Evolutionary conservation across 768 basidiomycete species (phyloP), one percentile per base, ranked within the genome.

Genomic region (Podaxis carcinomalis): DNA sequence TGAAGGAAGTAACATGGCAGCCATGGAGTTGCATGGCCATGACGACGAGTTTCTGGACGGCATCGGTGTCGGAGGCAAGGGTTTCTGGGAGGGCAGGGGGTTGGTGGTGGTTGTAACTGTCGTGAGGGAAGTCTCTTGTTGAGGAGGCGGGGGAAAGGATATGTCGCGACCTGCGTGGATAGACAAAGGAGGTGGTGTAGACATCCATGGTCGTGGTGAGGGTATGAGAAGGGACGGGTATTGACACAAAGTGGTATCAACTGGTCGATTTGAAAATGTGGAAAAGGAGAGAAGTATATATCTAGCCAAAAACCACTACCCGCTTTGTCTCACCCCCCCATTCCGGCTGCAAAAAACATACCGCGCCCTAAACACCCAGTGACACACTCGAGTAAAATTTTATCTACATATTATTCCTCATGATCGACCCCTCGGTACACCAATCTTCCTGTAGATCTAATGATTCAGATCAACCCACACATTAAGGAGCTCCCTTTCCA

Each of bases 141-240:
- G 87, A 82, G 57, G 83, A 82, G 66, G 84, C 74, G 57, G 83
- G 77, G 61, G 86, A 84, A 75, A 82, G 85, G 78, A 80, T 76
- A 75, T 83, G 83, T 70, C 87, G 87, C 71, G 88, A 83, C 73
- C 89, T 82, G 78, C 91, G 89, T 70, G 93, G 93, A 78, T 91
- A 90, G 67, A 89, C 89, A 82, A 97, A 95, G 70, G 93, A 92
- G 67, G 92, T 92, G 58, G 93, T 92, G 84, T 95, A 96, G 72
- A 95, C 86, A 73, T 97, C 95, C 95, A 97, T 95, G 71, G 68
- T 61, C 50, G 66, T 66, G 59, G 66, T 53, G 68, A 66, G 70
- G 72, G 70, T 74, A 74, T 73, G 68, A 72, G 75, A 71, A 74
- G 73, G 74, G 73, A 73, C 69, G 80, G 80, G 80, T 82, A 80